Conservation (phyloP, 2,329 filamentous ascomycete genomes). For the Dactylella cylindrospora region DNA sequence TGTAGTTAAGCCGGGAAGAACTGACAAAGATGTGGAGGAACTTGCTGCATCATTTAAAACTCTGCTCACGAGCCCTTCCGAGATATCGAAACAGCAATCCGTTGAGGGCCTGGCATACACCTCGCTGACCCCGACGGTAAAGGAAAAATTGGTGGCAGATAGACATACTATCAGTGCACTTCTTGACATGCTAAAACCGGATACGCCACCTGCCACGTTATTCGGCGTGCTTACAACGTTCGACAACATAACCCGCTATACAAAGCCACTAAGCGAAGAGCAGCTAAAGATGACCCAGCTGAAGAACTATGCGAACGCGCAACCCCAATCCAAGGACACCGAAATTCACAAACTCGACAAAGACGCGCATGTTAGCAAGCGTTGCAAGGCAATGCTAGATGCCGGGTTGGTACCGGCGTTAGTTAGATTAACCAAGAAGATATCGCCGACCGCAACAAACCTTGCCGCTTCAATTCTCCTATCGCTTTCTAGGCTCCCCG, state of each 20-base stretch:
- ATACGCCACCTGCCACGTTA: slow-evolving; percentile 66
- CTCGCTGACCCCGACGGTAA: slow-evolving; percentile 80
- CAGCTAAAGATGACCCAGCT: slow-evolving; percentile 88
- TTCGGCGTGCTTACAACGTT: slow-evolving; percentile 87
- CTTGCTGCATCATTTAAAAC: slow-evolving; percentile 65
- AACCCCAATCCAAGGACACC: slow-evolving; percentile 53
- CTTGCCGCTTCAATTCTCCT: slow-evolving; percentile 76
- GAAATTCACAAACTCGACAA: slow-evolving; percentile 42
- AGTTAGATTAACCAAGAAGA: slow-evolving; percentile 71
- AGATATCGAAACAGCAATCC: slow-evolving; percentile 65
- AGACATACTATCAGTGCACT: slow-evolving; percentile 61
- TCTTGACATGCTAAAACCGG: slow-evolving; percentile 63
- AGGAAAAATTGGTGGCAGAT: slow-evolving; percentile 75
- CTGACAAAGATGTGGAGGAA: slow-evolving; percentile 62
- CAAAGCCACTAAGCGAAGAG: slow-evolving; percentile 77
- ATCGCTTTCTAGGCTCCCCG: slow-evolving; percentile 72
- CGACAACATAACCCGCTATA: slow-evolving; percentile 78
- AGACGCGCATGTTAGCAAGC: slow-evolving; percentile 62
- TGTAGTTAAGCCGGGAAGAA: slow-evolving; percentile 57
- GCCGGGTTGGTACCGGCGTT: slow-evolving; percentile 75
- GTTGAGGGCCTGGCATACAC: slow-evolving; percentile 92
- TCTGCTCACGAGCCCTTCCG: slow-evolving; percentile 64
- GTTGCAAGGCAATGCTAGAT: slow-evolving; percentile 77
- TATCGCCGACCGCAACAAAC: slow-evolving; percentile 68
- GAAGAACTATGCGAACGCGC: slow-evolving; percentile 89